Evolutionary conservation across 2,329 filamentous ascomycete species (phyloP), one percentile per base, ranked within the genome.

Genomic region (Epichloe elymi): DNA sequence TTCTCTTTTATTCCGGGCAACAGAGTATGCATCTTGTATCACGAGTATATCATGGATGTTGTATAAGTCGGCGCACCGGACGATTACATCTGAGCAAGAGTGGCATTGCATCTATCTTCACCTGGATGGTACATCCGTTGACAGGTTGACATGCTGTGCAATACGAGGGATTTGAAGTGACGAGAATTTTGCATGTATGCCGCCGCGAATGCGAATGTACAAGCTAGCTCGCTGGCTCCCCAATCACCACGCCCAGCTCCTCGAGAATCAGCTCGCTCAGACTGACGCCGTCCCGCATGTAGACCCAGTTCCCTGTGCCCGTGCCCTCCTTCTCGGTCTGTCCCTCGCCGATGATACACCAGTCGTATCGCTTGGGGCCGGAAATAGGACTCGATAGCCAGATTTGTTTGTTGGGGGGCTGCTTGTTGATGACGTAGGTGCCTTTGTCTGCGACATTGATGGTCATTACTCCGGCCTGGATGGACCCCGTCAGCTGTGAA

Each of bases 361-460:
- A 98, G 67, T 97, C 90, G 71, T 85, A 98, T 53, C 91, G 83
- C 71, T 96, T 96, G 14, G 93, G 93, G 0, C 93, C 93, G 5
- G 87, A 90, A 50, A 88, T 74, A 4, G 93, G 93, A 42, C 88
- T 95, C 38, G 88, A 93, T 44, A 97, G 80, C 93, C 93, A 98
- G 63, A 98, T 95, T 65, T 86, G 93, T 74, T 89, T 93, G 75
- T 96, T 97, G 19, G 91, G 89, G 89, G 93, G 93, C 68, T 98
- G 93, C 70, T 98, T 98, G 79, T 98, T 98, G 70, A 98, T 78
- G 54, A 98, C 87, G 65, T 94, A 98, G 33, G 81, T 91, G 55
- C 90, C 89, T 48, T 80, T 73, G 12, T 75, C 72, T 1, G 81
- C 79, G 59, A 87, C 80, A 6, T 72, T 75, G 61, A 97, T 74